These are phyloP conservation scores for Ustanciosporium gigantosporum DNA, from an alignment of 1,284 basidiomycete species.

Conservation along the genomic window DNA sequence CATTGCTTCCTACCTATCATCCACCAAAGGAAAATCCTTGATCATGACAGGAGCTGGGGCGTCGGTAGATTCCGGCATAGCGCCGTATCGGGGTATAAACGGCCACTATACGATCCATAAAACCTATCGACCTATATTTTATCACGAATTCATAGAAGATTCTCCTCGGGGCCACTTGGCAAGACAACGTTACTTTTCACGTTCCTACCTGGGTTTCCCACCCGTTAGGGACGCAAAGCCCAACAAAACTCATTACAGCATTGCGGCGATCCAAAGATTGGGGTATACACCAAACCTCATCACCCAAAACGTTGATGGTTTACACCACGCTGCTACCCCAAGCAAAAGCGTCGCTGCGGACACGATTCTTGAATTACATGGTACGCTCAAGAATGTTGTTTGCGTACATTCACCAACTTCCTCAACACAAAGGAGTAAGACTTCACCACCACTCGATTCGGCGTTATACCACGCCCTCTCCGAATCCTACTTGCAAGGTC, in stretches of 20 bases:
- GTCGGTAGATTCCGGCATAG: slow-evolving; percentile 58
- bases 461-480: slow-evolving; percentile 20
- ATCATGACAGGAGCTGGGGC: slow-evolving; percentile 57
- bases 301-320: slow-evolving; percentile 59
- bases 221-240: slow-evolving; percentile 52
- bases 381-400: slow-evolving; percentile 29
- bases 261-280: slow-evolving; percentile 53
- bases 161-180: slow-evolving; percentile 36
- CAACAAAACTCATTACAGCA: slow-evolving; percentile 54
- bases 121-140: slow-evolving; percentile 59
- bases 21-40: slow-evolving; percentile 35
- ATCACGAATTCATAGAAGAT: slow-evolving; percentile 53
- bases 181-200: slow-evolving; percentile 57
- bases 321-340: slow-evolving; percentile 55
- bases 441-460: background rate
- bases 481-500: slow-evolving; percentile 23
- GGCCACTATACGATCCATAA: slow-evolving; percentile 56
- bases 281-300: slow-evolving; percentile 52
- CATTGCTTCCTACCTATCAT: slow-evolving; percentile 36
- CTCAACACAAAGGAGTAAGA: background rate
- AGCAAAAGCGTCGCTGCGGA: slow-evolving; percentile 34
- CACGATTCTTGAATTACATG: slow-evolving; percentile 59
- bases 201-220: slow-evolving; percentile 58
- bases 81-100: slow-evolving; percentile 56
- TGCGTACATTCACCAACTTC: slow-evolving; percentile 13